Evolutionary conservation across 768 basidiomycete species (phyloP), one percentile per base, ranked within the genome.

Genomic region (Chalciporus piperatus): DNA sequence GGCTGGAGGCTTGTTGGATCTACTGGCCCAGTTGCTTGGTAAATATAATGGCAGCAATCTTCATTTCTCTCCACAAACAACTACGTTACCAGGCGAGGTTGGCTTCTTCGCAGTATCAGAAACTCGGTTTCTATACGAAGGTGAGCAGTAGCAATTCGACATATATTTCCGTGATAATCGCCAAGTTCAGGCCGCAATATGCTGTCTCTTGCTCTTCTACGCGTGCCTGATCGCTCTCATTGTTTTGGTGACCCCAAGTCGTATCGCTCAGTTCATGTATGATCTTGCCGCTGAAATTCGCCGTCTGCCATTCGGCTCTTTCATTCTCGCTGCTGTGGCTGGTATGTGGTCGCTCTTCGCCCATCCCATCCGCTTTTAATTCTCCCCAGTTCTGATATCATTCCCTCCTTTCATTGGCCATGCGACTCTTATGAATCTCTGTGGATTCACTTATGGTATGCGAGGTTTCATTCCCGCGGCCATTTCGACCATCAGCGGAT

Each of bases 391-490:
- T 39, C 41, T 59, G 53, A 55, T 51, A 50, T 68, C 66, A 53
- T 70, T 70, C 38, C 66, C 68, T 35, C 66, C 66, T 22, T 68
- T 68, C 51, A 62, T 68, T 43, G 66, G 68, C 28, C 60, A 68
- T 48, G 44, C 66, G 9, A 60, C 55, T 3, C 51, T 71, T 38
- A 60, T 82, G 25, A 83, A 85, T 12, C 64, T 94, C 8, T 85
- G 83, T 59, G 92, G 92, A 2, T 93, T 92, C 67, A 85, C 89
- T 2, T 93, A 89, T 59, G 91, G 92, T 41, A 76, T 89, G 72
- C 77, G 77, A 51, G 92, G 92, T 0, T 86, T 88, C 69, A 76
- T 74, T 56, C 77, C 92, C 51, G 82, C 84, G 3, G 77, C 79
- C 0, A 66, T 66, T 69, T 13, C 83, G 74, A 87, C 87, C 17